phyloP scores from a whole-genome alignment of 805 yeast genomes.

The Starmera quercuum region DNA sequence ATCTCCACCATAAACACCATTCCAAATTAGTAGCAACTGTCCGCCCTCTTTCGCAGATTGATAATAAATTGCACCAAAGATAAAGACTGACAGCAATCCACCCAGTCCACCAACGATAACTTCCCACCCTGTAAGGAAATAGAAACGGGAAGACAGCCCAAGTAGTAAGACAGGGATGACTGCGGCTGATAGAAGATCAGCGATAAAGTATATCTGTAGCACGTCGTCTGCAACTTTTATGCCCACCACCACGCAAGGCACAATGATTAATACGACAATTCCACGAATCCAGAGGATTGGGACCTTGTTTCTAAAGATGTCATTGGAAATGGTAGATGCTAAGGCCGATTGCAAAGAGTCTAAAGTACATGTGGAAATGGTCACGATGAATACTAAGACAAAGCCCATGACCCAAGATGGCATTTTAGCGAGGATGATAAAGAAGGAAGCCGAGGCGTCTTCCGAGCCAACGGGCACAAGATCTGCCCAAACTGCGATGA shows the following conservation, averaged over 20 bases:
- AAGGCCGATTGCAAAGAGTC: conserved; percentile 86
- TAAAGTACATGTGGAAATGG: conserved; percentile 80
- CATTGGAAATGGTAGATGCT: conserved; percentile 85
- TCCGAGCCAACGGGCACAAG: conserved; percentile 36
- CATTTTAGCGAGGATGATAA: conserved; percentile 59
- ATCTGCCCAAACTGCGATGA: conserved; percentile 89
- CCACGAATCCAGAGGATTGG: conserved; percentile 58
- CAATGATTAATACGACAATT: conserved; percentile 67
- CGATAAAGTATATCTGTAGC: conserved; percentile 80
- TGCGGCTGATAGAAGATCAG: conserved; percentile 82
- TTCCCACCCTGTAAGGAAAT: conserved; percentile 72
- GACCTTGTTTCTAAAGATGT: conserved; percentile 76
- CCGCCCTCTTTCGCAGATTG: conserved; percentile 71
- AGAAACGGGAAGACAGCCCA: conserved; percentile 62
- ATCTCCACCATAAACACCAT: conserved; percentile 74
- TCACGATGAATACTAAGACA: conserved; percentile 63
- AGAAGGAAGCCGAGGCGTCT: conserved; percentile 64
- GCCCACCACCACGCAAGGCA: conserved; percentile 85
- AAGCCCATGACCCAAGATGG: conserved; percentile 86
- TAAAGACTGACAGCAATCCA: conserved; percentile 70
- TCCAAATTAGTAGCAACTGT: conserved; percentile 60
- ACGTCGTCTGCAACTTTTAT: conserved; percentile 75
- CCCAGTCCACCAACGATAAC: conserved; percentile 80
- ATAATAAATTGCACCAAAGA: conserved; percentile 80
- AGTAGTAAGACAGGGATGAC: conserved; percentile 78